Base-by-base conservation (phyloP, 768 basidiomycete genomes). In the Fomitopsis serialis region DNA sequence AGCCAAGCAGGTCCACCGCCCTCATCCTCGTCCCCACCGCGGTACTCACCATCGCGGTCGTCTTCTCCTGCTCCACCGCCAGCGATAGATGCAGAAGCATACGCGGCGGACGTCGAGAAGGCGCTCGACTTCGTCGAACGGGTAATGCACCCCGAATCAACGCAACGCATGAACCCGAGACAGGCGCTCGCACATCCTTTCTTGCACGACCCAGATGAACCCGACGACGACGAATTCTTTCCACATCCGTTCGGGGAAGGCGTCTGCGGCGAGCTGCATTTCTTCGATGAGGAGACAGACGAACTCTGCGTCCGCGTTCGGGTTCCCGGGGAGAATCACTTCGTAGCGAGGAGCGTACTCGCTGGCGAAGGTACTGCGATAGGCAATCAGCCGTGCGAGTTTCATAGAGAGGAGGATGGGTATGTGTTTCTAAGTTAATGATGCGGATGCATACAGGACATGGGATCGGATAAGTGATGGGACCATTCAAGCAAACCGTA, bases 101-200 rank as follows among this genome's bases (percentile, higher is more conserved):
- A 86, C 56, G 70, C 70, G 36, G 66, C 67, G 17, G 82, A 87
- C 32, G 70, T 95, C 46, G 82, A 80, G 52, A 58, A 72, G 25
- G 92, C 87, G 1, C 75, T 98, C 42, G 84, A 87, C 61, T 76
- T 99, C 12, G 78, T 94, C 34, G 84, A 85, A 54, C 70, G 74
- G 48, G 69, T 92, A 19, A 76, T 99, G 64, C 77, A 88, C 37
- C 82, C 89, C 1, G 91, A 94, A 63, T 82, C 85, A 7, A 85
- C 82, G 21, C 82, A 79, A 50, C 81, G 95, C 21, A 78, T 85
- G 52, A 92, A 90, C 3, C 91, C 95, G 2, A 76, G 77, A 17
- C 74, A 79, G 7, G 91, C 87, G 17, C 75, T 98, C 44, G 78
- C 79, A 54, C 94, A 98, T 63, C 77, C 81, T 0, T 98, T 97